phyloP scores from a whole-genome alignment of 768 basidiomycete species.

The Coprinopsis cinerea region DNA sequence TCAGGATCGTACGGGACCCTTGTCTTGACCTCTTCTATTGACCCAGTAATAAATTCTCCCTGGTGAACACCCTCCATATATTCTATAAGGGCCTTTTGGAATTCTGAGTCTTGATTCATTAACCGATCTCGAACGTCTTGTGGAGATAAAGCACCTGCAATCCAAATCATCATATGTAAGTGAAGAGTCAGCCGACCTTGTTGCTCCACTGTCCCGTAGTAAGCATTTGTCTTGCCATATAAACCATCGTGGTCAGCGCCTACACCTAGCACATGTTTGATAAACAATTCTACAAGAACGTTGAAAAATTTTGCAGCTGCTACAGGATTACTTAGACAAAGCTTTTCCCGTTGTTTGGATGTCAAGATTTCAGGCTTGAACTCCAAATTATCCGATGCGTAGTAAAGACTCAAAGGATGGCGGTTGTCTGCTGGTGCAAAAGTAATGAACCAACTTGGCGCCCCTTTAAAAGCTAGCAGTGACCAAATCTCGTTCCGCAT shows the following conservation, averaged over 20 bases:
- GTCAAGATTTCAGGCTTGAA: constrained; percentile 11
- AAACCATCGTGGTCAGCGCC: constrained; percentile 5
- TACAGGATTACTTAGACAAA: constrained; percentile 21
- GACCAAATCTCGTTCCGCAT: constrained; percentile 20
- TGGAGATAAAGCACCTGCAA: constrained; percentile 21
- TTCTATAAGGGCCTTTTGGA: too few species aligned
- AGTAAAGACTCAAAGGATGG: constrained; percentile 28
- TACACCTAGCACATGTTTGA: constrained; percentile 20
- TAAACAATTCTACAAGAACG: constrained; percentile 20
- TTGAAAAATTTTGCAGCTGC: constrained; percentile 26
- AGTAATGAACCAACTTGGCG: constrained; percentile 4
- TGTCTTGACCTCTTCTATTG: too few species aligned
- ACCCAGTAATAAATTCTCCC: constrained; percentile 18
- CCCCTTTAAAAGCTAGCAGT: background rate
- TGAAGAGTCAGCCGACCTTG: constrained; percentile 33
- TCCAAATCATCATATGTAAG: constrained; percentile 32
- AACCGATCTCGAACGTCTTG: constrained; percentile 28
- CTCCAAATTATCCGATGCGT: constrained; percentile 15
- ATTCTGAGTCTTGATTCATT: constrained; percentile 12
- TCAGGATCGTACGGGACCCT: too few species aligned
- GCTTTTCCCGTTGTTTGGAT: constrained; percentile 10
- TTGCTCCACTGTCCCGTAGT: constrained; percentile 29
- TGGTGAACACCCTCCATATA: too few species aligned
- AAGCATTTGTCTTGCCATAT: constrained; percentile 23
- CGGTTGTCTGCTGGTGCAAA: constrained; percentile 21